Conservation (phyloP, 225 moss, liverwort and hornwort species). For the Takakia lepidozioides region DNA sequence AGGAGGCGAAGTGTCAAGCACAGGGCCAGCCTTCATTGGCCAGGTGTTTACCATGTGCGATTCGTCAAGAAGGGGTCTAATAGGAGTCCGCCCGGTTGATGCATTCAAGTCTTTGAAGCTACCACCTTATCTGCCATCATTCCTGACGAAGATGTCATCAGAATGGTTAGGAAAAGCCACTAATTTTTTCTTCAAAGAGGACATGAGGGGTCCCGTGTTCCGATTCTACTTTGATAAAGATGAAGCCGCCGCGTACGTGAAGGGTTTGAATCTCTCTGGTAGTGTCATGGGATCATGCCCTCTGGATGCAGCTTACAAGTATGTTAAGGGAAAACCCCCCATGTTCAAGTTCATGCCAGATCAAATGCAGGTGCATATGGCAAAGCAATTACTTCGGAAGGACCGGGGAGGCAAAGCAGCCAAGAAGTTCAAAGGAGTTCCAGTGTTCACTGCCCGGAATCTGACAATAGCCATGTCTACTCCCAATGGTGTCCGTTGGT, state of each 20-base stretch:
- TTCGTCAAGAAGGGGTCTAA: slow-evolving; percentile 74
- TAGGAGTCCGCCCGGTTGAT: slow-evolving; percentile 77
- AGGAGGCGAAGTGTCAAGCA: slow-evolving; percentile 47
- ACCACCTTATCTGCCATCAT: slow-evolving; percentile 62
- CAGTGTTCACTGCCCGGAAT: slow-evolving; percentile 90
- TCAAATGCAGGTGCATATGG: slow-evolving; percentile 72
- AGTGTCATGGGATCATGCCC: slow-evolving; percentile 88
- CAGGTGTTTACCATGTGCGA: slow-evolving; percentile 99
- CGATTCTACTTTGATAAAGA: slow-evolving; percentile 90
- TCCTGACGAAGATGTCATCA: slow-evolving; percentile 20
- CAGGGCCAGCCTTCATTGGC: slow-evolving; percentile 90
- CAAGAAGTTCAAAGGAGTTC: slow-evolving; percentile 81
- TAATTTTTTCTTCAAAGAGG: slow-evolving; percentile 55
- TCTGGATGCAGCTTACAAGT: slow-evolving; percentile 90
- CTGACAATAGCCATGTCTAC: slow-evolving; percentile 97
- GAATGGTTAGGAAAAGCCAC: slow-evolving; percentile 57
- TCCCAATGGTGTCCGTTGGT: slow-evolving; percentile 77
- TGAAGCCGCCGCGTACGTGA: slow-evolving; percentile 79
- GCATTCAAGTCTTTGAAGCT: slow-evolving; percentile 61
- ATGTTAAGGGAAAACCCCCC: slow-evolving; percentile 76
- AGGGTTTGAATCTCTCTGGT: slow-evolving; percentile 73
- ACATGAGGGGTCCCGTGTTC: slow-evolving; percentile 78
- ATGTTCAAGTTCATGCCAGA: slow-evolving; percentile 95
- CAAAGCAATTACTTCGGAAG: slow-evolving; percentile 57
- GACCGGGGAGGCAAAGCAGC: slow-evolving; percentile 74